Evolutionary conservation across 2,329 filamentous ascomycete species (phyloP).

Genomic region (Lasiodiplodia sp.): DNA sequence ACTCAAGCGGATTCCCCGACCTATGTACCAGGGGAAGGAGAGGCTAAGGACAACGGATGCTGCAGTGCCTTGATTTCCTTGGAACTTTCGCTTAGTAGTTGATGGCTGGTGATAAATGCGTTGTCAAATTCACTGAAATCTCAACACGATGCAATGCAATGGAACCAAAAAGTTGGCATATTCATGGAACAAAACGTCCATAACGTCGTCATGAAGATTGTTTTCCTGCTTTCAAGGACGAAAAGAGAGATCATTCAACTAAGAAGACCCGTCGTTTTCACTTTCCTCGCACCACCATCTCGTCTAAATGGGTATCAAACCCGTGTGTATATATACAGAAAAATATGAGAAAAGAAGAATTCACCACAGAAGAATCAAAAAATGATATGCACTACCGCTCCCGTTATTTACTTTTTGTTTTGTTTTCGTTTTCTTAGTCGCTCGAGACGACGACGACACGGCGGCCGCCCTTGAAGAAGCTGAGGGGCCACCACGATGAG

Average conservation of each 20-base stretch:
- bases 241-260: background rate
- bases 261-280: no score
- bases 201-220: background rate
- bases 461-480: background rate
- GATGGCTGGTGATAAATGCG: no score
- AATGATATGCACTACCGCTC: background rate
- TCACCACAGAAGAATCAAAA: background rate
- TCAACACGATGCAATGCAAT: background rate
- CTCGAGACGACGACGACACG: background rate
- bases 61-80: no score
- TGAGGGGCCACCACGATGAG: background rate
- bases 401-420: background rate
- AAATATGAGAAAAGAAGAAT: background rate
- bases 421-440: background rate
- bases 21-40: no score
- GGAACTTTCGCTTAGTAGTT: background rate
- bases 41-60: no score
- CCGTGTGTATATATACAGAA: background rate
- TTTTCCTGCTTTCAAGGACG: background rate
- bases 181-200: background rate
- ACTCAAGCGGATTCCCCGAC: no score
- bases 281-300: background rate
- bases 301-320: background rate
- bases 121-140: background rate
- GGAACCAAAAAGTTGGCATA: background rate